Conservation (phyloP, 139 green algal genomes). For the Trebouxia sp. region DNA sequence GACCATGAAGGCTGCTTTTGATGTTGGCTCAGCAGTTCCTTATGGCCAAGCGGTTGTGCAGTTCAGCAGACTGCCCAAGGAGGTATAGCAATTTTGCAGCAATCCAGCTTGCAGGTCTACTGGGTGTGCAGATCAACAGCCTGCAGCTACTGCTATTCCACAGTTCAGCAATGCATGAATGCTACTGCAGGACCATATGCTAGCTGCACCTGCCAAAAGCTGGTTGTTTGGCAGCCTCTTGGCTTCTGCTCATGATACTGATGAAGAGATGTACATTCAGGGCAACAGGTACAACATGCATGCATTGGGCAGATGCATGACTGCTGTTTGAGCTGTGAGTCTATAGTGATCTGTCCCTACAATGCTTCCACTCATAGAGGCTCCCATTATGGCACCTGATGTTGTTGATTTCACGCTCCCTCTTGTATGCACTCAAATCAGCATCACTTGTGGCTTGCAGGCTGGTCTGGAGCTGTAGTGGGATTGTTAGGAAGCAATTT, state of each 20-base stretch:
- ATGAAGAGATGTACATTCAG: constrained; percentile 38
- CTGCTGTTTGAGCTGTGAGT: not conserved
- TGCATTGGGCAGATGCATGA: no score
- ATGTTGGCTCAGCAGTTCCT: not conserved
- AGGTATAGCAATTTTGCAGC: no score
- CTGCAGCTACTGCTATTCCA: not conserved
- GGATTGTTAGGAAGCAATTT: constrained; percentile 46
- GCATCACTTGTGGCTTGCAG: constrained; percentile 30
- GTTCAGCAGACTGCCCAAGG: not conserved
- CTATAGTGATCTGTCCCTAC: no score
- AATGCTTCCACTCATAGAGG: not conserved
- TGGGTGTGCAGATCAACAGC: not conserved
- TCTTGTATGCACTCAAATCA: constrained; percentile 30
- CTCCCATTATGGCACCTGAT: not conserved
- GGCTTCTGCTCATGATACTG: not conserved
- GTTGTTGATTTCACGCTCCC: constrained; percentile 54
- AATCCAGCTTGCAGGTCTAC: no score
- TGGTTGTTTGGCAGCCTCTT: constrained; percentile 34
- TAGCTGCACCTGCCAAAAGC: not conserved
- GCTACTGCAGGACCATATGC: not conserved
- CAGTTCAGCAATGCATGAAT: no score
- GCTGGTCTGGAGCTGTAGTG: constrained; percentile 47
- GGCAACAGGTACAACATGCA: constrained; percentile 5
- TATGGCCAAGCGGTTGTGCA: not conserved
- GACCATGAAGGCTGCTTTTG: constrained; percentile 1